Evolutionary conservation across 2,329 filamentous ascomycete genomes (phyloP), one percentile per base, ranked within the genome.

Genomic region (Fusarium praegraminearum): DNA sequence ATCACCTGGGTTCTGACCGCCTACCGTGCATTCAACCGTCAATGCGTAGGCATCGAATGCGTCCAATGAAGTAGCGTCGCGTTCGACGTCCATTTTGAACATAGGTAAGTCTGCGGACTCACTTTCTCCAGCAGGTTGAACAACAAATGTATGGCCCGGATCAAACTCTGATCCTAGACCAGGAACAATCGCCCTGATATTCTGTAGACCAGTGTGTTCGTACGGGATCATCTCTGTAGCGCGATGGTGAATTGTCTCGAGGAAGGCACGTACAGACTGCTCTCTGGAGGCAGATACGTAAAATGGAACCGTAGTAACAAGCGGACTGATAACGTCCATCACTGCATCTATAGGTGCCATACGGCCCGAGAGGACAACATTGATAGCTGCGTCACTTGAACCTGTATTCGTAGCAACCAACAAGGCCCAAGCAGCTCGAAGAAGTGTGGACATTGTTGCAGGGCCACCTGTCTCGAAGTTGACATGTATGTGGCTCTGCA

Each of bases 291-390:
- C n/a, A 30, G 49, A 52, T 20, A 52, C 24, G 12, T 52, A 36
- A 26, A 52, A 52, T 30, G 49, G 49, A 40, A 52, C 49, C 15
- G 49, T 52, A 40, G 49, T 52, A 24, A 52, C 49, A 52, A 52
- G 49, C 30, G 49, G 49, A 40, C 49, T 52, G 20, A 52, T 40
- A 30, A 52, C n/a, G n/a, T 52, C 49, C 49, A 52, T 52, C 35
- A 52, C 49, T 30, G 35, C 49, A 52, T 52, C 49, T 40, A 52
- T 32, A 28, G 49, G 49, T 40, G 35, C 49, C 49, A 52, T 52
- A 9, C 51, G 51, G 3, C 51, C 51, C 0, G 51, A 54, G 16
- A 54, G 51, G 26, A 54, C 38, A 18, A 54, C 51, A 22, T 43
- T 43, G 28, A 54, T 54, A 18, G 38, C 20, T 33, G 38, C 51